Conservation (phyloP, 2,329 filamentous ascomycete genomes). For the Cryoendolithus antarcticus region DNA sequence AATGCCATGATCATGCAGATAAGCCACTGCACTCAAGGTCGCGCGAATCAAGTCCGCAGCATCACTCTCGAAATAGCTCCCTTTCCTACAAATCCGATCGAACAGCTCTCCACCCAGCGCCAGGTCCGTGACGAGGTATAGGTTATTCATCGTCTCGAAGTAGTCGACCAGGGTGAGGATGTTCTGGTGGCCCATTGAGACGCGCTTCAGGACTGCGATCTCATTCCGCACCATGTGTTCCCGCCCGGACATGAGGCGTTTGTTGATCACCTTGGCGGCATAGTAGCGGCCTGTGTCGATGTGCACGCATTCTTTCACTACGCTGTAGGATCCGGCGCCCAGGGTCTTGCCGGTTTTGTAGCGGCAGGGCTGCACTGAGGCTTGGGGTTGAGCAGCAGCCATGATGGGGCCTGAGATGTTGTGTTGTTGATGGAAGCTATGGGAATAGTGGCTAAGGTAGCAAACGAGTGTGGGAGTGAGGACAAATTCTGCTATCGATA, state of each 20-base stretch:
- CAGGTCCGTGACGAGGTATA: constrained; percentile 95
- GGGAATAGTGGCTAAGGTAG: too few relatives aligned
- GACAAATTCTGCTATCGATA: too few relatives aligned
- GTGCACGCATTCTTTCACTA: constrained; percentile 97
- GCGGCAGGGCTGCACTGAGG: constrained; percentile 79
- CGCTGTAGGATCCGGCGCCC: constrained; percentile 91
- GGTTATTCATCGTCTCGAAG: constrained; percentile 99
- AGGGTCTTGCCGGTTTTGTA: constrained; percentile 99
- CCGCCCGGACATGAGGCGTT: constrained; percentile 88
- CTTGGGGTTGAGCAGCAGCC: constrained; percentile 12
- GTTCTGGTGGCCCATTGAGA: constrained; percentile 99
- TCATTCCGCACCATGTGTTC: constrained; percentile 99
- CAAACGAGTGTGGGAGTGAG: too few relatives aligned
- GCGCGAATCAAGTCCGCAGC: constrained; percentile 90
- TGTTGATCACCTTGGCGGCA: constrained; percentile 98
- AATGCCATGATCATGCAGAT: constrained; percentile 96
- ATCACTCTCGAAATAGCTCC: constrained; percentile 95
- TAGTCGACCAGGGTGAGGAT: constrained; percentile 97
- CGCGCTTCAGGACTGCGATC: constrained; percentile 90
- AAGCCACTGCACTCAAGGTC: constrained; percentile 88
- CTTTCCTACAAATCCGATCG: constrained; percentile 96
- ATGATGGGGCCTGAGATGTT: too few relatives aligned
- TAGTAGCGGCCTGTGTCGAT: constrained; percentile 97
- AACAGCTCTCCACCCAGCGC: constrained; percentile 94
- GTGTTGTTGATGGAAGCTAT: too few relatives aligned